Conservation (phyloP, 2,329 filamentous ascomycete species). For the Sporothrix mexicana region DNA sequence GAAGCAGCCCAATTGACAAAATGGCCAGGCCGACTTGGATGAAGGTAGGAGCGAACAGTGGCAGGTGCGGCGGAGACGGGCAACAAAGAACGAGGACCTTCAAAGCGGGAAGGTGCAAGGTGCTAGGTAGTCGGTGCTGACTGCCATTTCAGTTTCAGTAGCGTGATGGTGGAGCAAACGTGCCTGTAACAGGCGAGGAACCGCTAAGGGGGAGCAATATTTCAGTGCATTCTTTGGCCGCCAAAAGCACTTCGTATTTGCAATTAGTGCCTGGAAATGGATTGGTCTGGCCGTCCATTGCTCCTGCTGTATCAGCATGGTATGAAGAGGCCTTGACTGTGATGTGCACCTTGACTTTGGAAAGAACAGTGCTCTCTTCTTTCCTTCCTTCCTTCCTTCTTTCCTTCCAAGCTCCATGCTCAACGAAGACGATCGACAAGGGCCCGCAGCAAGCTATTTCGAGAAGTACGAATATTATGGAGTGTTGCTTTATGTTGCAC, state of each 20-base stretch:
- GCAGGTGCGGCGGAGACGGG: slow-evolving; percentile 26
- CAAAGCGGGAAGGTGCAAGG: slow-evolving; percentile 24
- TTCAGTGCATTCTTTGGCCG: background rate
- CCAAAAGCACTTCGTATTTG: background rate
- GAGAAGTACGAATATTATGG: background rate
- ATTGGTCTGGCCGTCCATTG: background rate
- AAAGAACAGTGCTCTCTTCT: background rate
- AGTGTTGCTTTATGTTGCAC: background rate
- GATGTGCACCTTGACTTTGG: background rate
- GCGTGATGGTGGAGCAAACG: slow-evolving; percentile 28
- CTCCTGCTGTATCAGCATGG: no score
- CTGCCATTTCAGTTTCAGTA: slow-evolving; percentile 13
- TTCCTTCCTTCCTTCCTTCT: background rate
- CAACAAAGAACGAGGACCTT: background rate
- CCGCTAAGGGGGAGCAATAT: slow-evolving; percentile 10
- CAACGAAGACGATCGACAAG: background rate
- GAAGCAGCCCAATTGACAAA: slow-evolving; percentile 37
- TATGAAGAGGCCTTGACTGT: background rate
- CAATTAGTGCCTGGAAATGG: background rate
- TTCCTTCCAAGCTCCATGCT: no score
- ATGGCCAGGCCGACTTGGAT: slow-evolving; percentile 30
- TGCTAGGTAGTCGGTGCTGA: slow-evolving; percentile 28
- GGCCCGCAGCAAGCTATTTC: background rate
- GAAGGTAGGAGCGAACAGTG: slow-evolving; percentile 34
- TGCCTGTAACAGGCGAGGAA: background rate